Conservation (phyloP, 2,329 filamentous ascomycete species). For the Ophiostoma himal-ulmi region DNA sequence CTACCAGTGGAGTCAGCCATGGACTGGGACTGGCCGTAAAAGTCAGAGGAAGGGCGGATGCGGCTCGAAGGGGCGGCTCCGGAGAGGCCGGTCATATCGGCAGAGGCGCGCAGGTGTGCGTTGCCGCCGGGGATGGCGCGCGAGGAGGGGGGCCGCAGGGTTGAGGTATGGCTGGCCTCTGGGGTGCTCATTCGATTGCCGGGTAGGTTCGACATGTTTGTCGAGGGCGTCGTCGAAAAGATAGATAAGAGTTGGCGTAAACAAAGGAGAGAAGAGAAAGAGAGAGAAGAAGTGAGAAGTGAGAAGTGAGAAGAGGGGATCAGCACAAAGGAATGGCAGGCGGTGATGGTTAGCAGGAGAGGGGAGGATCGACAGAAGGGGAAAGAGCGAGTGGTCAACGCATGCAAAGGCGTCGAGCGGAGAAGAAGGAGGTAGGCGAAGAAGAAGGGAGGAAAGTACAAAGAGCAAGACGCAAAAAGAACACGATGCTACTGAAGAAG, state of each 20-base stretch:
- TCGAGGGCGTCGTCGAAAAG: conserved; percentile 6
- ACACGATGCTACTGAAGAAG: conserved; percentile 20
- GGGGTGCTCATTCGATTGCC: conserved; percentile 96
- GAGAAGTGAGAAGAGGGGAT: neutral
- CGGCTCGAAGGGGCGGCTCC: conserved; percentile 61
- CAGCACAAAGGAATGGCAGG: neutral
- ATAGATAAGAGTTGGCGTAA: neutral
- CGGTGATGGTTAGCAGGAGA: conserved; percentile 6
- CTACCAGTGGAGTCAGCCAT: conserved; percentile 50
- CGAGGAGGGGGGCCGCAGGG: conserved; percentile 76
- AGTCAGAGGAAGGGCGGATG: conserved; percentile 90
- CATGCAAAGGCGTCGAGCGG: neutral
- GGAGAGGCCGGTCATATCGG: conserved; percentile 84
- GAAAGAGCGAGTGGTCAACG: conserved; percentile 12
- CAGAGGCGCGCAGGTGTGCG: conserved; percentile 81
- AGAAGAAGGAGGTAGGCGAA: conserved; percentile 15
- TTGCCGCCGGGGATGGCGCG: conserved; percentile 70
- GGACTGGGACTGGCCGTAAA: conserved; percentile 73
- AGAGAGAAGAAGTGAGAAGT: neutral
- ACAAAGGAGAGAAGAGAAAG: neutral
- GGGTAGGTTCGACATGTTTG: conserved; percentile 60
- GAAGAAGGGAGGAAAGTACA: conserved; percentile 20
- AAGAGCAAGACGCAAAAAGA: conserved; percentile 1
- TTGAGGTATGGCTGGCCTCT: conserved; percentile 74
- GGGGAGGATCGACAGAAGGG: conserved; percentile 8